A percentile compares a stretch with the other conserved stretches of the same genome.
These are phyloP conservation scores for Gloeophyllum trabeum DNA, from an alignment of 768 basidiomycete species.

Conservation along the genomic window DNA sequence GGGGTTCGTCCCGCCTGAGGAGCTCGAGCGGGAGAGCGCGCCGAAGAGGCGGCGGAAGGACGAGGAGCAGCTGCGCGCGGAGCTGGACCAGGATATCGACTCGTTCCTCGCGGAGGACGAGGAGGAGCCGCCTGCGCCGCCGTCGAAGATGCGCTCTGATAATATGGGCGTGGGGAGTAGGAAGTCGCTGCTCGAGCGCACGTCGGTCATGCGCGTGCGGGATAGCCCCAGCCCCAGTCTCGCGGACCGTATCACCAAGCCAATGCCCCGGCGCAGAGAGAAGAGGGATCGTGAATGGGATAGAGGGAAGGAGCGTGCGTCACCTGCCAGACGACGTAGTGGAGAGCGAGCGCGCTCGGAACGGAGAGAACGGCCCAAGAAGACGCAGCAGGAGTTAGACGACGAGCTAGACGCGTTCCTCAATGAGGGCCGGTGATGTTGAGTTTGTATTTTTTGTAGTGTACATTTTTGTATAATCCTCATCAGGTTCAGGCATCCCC, in stretches of 20 bases:
- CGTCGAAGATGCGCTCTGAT: constrained; percentile 62
- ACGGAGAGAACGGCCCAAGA: constrained; percentile 28
- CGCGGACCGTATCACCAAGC: constrained; percentile 33
- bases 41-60: constrained; percentile 25
- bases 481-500: too few relatives aligned
- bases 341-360: constrained; percentile 7
- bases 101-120: constrained; percentile 44
- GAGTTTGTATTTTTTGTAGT: too few relatives aligned
- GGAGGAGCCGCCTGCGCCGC: constrained; percentile 22
- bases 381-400: constrained; percentile 70
- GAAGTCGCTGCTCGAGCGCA: constrained; percentile 45
- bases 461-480: too few relatives aligned
- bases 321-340: too few relatives aligned
- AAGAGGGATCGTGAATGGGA: constrained; percentile 13
- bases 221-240: constrained; percentile 24
- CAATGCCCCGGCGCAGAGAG: constrained; percentile 30
- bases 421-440: constrained; percentile 35
- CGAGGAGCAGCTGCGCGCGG: constrained; percentile 23
- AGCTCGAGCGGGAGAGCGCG: constrained; percentile 7
- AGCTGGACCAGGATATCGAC: constrained; percentile 61
- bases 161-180: constrained; percentile 36
- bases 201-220: constrained; percentile 32
- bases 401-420: constrained; percentile 77
- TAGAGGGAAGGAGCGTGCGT: constrained; percentile 10
- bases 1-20: constrained; percentile 14